Evolutionary conservation across 192 early-diverging fungal species (phyloP).

Genomic region (Backusella mclennaniae): DNA sequence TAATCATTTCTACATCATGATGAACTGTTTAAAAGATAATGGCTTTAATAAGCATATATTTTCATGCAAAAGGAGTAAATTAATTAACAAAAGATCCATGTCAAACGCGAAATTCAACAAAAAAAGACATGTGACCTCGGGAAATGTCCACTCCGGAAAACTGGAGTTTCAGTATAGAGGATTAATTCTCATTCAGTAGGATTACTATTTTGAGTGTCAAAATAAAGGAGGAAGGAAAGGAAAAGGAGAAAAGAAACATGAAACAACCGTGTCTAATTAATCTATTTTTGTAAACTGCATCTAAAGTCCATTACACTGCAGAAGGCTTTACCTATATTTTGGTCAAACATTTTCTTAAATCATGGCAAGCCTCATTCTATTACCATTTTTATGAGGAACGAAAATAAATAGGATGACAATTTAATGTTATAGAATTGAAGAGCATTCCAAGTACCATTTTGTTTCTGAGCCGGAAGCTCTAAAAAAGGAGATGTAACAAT

Average conservation of each 20-base stretch:
- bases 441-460: background rate
- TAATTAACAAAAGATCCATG: background rate
- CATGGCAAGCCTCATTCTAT: background rate
- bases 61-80: background rate
- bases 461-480: background rate
- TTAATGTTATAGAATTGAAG: background rate
- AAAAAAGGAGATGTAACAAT: slow-evolving; percentile 4
- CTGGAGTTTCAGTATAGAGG: background rate
- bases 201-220: background rate
- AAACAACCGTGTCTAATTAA: background rate
- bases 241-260: background rate
- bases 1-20: background rate
- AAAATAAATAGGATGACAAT: background rate
- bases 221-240: background rate
- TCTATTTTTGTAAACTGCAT: background rate
- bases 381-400: background rate
- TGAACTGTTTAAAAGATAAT: background rate
- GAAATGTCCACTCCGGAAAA: background rate
- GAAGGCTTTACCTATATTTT: background rate
- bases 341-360: background rate
- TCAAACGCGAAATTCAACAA: background rate
- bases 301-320: background rate
- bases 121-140: background rate
- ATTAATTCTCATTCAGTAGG: background rate
- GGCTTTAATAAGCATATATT: background rate